Conservation (phyloP, 768 basidiomycete genomes). For the Auricularia cornea region DNA sequence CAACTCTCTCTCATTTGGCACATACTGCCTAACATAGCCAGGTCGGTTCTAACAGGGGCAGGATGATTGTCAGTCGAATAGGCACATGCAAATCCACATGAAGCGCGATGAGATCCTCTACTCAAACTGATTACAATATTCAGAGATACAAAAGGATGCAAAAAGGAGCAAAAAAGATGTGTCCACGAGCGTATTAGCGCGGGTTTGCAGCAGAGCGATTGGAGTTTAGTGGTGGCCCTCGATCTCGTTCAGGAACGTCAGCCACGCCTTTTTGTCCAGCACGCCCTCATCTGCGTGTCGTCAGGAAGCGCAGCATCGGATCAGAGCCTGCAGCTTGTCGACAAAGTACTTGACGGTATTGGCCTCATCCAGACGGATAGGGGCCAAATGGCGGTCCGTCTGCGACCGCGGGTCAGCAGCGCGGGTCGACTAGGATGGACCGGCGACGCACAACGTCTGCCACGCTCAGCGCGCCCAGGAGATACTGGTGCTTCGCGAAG, state of each 20-base stretch:
- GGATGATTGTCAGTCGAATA: too few relatives aligned
- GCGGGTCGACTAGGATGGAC: too few relatives aligned
- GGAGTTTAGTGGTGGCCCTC: constrained; percentile 41
- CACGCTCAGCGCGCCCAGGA: constrained; percentile 73
- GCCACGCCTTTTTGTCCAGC: constrained; percentile 92
- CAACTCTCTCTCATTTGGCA: too few relatives aligned
- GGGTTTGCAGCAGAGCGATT: too few relatives aligned
- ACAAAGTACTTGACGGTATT: constrained; percentile 76
- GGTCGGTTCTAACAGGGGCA: too few relatives aligned
- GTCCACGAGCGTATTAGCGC: too few relatives aligned
- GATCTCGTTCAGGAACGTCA: constrained; percentile 72
- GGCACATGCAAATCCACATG: too few relatives aligned
- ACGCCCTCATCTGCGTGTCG: constrained; percentile 91
- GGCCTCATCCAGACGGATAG: constrained; percentile 58
- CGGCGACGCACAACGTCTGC: constrained; percentile 61
- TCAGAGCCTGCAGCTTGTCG: constrained; percentile 54
- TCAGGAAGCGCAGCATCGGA: too few relatives aligned
- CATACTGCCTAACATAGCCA: too few relatives aligned
- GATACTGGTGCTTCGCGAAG: constrained; percentile 81
- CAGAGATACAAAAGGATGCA: constrained; percentile 22
- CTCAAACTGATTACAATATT: too few relatives aligned
- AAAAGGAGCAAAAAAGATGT: not conserved
- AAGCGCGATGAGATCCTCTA: too few relatives aligned
- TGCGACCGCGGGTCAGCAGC: constrained; percentile 21
- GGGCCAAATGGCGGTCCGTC: constrained; percentile 58